Base-by-base conservation (phyloP, 345 rosid species). In the Dipteronia dyeriana region DNA sequence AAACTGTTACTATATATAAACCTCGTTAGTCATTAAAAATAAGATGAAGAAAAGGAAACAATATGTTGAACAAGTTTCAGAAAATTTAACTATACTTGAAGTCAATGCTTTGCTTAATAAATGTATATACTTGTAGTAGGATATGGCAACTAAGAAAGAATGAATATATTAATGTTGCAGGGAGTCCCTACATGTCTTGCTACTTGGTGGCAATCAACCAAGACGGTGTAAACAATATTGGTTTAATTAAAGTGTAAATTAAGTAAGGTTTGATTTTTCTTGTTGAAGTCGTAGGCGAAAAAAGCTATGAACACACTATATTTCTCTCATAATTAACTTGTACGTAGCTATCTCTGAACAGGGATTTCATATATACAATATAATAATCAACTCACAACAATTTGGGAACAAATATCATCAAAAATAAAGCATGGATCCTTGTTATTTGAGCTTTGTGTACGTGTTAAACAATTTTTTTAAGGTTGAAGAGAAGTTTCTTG, bases 221-320 rank as follows among this genome's bases (percentile, higher is more conserved):
- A 9, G 70, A 39, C 82, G 80, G 45, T 76, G 80, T 23, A 53
- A 73, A 38, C 83, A 23, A 83, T 65, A 68, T 38, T 2, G 17
- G 2, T 26, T 12, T 49, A 1, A 41, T 17, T 34, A 34, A 34
- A 34, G 31, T 51, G 26, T 13, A 53, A 73, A 34, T 34, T 34
- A 64, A 3, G 3, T 4, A 56, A n/a, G 67, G 49, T 60, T 26
- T 53, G 39, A 6, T 54, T 7, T 68, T 74, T 75, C 79, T 82
- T 66, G 77, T 71, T 75, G 4, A 57, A 66, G 75, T 69, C 80
- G 51, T 5, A 7, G 81, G 79, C 73, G 74, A 69, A 79, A 49
- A 79, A 60, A 13, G 74, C 83, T 45, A 72, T 72, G 78, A 20
- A 19, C 0, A 12, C 4, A 71, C 71, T 34, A 23, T 45, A 23